A percentile compares a stretch with the other conserved stretches of the same genome.
These are phyloP conservation scores for Leccinum sublutescens DNA, from an alignment of 768 basidiomycete genomes.

Conservation along the genomic window DNA sequence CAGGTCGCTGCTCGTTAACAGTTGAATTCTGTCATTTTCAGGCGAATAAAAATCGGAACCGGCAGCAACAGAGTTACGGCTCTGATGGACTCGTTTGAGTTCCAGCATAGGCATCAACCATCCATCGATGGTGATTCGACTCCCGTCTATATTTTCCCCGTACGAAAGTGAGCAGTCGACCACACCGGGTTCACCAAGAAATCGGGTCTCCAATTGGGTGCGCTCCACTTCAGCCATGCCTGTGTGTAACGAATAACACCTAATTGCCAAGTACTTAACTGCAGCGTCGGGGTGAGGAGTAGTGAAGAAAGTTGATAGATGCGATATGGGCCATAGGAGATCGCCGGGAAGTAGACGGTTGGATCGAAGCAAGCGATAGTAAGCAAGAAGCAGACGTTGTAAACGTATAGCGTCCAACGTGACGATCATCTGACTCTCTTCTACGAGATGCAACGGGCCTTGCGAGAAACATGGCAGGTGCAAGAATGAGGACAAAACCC, in stretches of 20 bases:
- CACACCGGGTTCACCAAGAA: conserved; percentile 57
- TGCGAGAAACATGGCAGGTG: conserved; percentile 39
- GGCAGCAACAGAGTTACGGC: conserved; percentile 46
- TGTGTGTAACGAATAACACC: conserved; percentile 73
- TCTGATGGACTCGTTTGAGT: conserved; percentile 52
- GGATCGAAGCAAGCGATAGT: conserved; percentile 75
- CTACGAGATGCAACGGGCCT: conserved; percentile 55
- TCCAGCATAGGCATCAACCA: conserved; percentile 83
- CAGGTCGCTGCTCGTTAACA: conserved; percentile 48
- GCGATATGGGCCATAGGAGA: conserved; percentile 56
- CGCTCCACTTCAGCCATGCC: conserved; percentile 79
- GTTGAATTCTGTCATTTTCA: conserved; percentile 33
- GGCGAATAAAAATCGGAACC: conserved; percentile 46
- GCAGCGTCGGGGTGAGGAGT: conserved; percentile 61
- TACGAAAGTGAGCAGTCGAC: conserved; percentile 65
- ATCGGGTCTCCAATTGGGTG: conserved; percentile 56
- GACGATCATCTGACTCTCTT: conserved; percentile 28
- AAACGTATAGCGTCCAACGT: conserved; percentile 45
- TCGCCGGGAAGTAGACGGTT: conserved; percentile 66
- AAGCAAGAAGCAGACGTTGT: conserved; percentile 71
- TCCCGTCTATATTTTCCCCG: conserved; percentile 49
- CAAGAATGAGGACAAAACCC: conserved; percentile 56
- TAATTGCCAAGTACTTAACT: conserved; percentile 67
- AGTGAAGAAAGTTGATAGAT: conserved; percentile 43
- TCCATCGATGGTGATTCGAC: conserved; percentile 54